phyloP scores from a whole-genome alignment of 345 rosid genomes.

The Clarkia xantiana region DNA sequence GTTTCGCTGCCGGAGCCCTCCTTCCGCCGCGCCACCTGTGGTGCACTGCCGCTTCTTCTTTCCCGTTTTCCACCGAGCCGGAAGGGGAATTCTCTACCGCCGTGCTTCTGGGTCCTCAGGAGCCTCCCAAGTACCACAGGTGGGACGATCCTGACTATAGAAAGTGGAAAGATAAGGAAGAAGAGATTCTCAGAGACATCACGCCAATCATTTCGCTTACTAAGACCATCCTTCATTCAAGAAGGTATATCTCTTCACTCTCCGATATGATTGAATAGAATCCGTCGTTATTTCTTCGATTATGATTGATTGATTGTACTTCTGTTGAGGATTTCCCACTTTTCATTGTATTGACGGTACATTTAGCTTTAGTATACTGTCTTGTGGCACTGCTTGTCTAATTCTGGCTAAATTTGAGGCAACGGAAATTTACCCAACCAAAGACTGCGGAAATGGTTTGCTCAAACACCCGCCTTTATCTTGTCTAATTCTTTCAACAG shows the following conservation, averaged over 20 bases:
- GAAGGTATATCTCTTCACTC: slow-evolving; percentile 23
- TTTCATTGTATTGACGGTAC: neutral
- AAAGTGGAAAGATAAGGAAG: slow-evolving; percentile 66
- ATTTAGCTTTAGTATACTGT: no score
- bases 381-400: no score
- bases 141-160: slow-evolving; percentile 60
- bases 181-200: slow-evolving; percentile 53
- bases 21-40: slow-evolving; percentile 18
- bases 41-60: slow-evolving; percentile 15
- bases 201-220: slow-evolving; percentile 34
- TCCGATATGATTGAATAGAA: neutral
- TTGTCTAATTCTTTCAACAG: neutral
- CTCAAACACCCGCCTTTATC: neutral
- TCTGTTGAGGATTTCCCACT: neutral
- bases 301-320: no score
- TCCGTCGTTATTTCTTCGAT: neutral
- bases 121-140: slow-evolving; percentile 23
- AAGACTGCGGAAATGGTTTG: neutral
- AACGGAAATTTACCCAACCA: no score
- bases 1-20: slow-evolving; percentile 14
- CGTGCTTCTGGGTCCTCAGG: slow-evolving; percentile 13
- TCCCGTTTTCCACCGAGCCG: slow-evolving; percentile 13
- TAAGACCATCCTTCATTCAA: slow-evolving; percentile 72
- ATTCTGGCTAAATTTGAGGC: neutral
- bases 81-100: slow-evolving; percentile 24